Percentiles rank a stretch among this genome's conserved stretches.
Evolutionary conservation across 106 monocot species (phyloP).

Genomic region (Dioscorea zingiberensis): DNA sequence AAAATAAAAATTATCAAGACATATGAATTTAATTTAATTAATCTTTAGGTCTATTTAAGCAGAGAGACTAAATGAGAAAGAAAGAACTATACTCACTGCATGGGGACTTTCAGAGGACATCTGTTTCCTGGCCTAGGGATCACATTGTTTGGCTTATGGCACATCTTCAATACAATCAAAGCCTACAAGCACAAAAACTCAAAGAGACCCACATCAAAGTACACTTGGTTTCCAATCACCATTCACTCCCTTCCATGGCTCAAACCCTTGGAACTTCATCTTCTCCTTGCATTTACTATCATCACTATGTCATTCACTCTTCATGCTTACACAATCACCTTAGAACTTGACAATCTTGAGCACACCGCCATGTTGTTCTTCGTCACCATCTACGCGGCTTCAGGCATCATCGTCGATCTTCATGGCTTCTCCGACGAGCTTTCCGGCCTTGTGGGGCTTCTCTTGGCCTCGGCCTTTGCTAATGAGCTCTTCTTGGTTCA

Average conservation of each 20-base stretch:
- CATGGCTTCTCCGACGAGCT: not conserved
- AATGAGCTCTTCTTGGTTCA: conserved; percentile 68
- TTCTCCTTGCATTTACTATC: conserved; percentile 43
- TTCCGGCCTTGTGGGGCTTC: conserved; percentile 22
- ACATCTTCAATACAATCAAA: conserved; percentile 41
- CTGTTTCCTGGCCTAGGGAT: conserved; percentile 54
- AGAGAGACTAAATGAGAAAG: too few species aligned
- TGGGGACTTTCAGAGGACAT: conserved; percentile 75
- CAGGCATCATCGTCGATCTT: conserved; percentile 35
- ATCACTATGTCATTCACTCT: conserved; percentile 23
- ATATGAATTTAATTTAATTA: too few species aligned
- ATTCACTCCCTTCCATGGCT: conserved; percentile 4
- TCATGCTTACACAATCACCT: conserved; percentile 22
- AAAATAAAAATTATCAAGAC: too few species aligned
- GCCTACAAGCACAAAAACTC: conserved; percentile 26
- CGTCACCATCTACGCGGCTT: conserved; percentile 33
- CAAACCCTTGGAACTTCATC: conserved; percentile 42
- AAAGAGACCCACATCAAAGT: conserved; percentile 15
- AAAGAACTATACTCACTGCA: conserved; percentile 1
- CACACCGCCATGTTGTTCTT: conserved; percentile 61
- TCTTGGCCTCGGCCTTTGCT: conserved; percentile 51
- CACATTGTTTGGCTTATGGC: conserved; percentile 74
- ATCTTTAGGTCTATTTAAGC: too few species aligned
- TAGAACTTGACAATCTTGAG: conserved; percentile 30
- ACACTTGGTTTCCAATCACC: conserved; percentile 49